A percentile compares a stretch with the other conserved stretches of the same genome.
These are phyloP conservation scores for Penicillium desertorum DNA, from an alignment of 495 filamentous ascomycete genomes.

Conservation along the genomic window DNA sequence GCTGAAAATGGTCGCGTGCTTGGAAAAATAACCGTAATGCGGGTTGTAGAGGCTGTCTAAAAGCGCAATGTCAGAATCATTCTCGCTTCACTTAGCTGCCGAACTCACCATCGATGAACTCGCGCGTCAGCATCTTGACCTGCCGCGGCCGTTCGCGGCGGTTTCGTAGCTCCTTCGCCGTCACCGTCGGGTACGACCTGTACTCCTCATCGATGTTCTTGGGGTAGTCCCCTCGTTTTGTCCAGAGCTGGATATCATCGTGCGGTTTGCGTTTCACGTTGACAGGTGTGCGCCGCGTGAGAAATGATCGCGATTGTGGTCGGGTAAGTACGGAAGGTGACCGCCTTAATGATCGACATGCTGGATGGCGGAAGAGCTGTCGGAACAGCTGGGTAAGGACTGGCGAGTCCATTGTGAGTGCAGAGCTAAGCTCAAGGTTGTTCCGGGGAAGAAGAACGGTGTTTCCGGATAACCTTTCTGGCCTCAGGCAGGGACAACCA, in stretches of 20 bases:
- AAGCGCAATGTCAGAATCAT: constrained; percentile 12
- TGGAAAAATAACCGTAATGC: constrained; percentile 96
- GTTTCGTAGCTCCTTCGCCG: constrained; percentile 69
- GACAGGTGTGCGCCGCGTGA: constrained; percentile 34
- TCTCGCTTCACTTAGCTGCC: background rate
- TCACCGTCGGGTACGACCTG: constrained; percentile 76
- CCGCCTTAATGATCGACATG: constrained; percentile 58
- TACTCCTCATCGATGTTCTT: constrained; percentile 78
- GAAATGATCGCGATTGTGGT: constrained; percentile 44
- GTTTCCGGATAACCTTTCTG: background rate
- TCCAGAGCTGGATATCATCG: constrained; percentile 59
- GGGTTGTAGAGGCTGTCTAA: constrained; percentile 96
- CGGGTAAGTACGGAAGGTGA: constrained; percentile 30
- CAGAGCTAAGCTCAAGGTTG: constrained; percentile 10
- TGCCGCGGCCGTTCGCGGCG: constrained; percentile 74
- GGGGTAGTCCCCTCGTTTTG: constrained; percentile 72
- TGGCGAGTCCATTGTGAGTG: constrained; percentile 73
- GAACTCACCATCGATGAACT: constrained; percentile 89
- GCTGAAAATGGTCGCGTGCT: constrained; percentile 93
- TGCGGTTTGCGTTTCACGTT: constrained; percentile 36
- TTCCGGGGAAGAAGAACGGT: constrained; percentile 9
- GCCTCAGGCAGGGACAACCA: constrained; percentile 14
- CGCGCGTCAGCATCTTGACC: constrained; percentile 94
- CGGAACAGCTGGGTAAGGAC: constrained; percentile 75
- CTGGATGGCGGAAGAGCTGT: constrained; percentile 71